Evolutionary conservation across 1,139 yeast genomes (phyloP), one percentile per base, ranked within the genome.

Genomic region (Hyphopichia khmerensis): DNA sequence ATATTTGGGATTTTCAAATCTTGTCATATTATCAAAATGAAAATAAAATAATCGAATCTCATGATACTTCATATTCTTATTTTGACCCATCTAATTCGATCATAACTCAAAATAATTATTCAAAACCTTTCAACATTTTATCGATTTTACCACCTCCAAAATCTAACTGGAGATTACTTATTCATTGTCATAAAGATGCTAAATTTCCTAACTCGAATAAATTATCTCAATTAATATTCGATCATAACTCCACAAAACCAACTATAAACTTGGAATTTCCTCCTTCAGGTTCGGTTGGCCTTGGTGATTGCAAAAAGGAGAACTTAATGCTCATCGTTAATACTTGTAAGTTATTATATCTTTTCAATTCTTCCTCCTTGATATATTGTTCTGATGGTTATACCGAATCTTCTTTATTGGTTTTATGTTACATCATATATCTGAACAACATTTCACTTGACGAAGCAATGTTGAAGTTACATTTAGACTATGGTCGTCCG

Each of bases 301-400:
- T 87, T 38, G 91, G 91, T 3, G 88, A 84, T 56, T 69, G 84
- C 52, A 76, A 76, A 31, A 75, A 74, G 38, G 77, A 75, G 1
- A 80, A 79, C 48, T 60, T 87, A 38, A 65, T 79, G 43, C 69
- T 81, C 8, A 74, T 87, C 34, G 64, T 86, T 33, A 84, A 84
- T 56, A 65, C 81, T 6, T 84, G 91, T 62, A 84, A 81, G 51
- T 60, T 82, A 42, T 57, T 84, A 5, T 79, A 80, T 52, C 60
- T 69, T 31, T 11, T 11, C 15, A 16, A 23, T 10, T 70, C 65
- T 44, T 62, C 70, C 11, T 58, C 66, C 0, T 61, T 91, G 47
- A 69, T 90, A 14, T 85, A 84, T 58, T 90, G 96, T 57, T 79
- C 87, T 3, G 97, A 91, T 65, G 98, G 98, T 0, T 91, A 90